Evolutionary conservation across 495 filamentous ascomycete species (phyloP).

Genomic region (Hyaloscypha variabilis): DNA sequence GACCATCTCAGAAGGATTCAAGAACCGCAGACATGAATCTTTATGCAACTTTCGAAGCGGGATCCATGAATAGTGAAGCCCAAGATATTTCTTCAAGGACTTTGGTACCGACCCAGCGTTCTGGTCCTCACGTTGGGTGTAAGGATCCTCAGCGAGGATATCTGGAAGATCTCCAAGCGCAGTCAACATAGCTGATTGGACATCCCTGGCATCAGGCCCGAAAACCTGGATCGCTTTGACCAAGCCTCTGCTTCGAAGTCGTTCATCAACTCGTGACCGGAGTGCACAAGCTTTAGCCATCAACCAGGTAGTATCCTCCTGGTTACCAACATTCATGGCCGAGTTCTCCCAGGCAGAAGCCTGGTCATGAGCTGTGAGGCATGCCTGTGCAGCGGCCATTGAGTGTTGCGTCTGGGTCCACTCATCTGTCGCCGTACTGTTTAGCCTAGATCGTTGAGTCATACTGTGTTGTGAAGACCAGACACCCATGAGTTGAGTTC

Average conservation of each 20-base stretch:
- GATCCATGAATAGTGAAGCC: slow-evolving; percentile 59
- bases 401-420: slow-evolving; percentile 59
- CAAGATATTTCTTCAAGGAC: slow-evolving; percentile 38
- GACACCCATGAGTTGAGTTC: slow-evolving; percentile 55
- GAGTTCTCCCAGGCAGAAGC: slow-evolving; percentile 48
- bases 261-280: slow-evolving; percentile 56
- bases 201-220: slow-evolving; percentile 59
- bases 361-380: slow-evolving; percentile 35
- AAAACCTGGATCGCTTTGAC: slow-evolving; percentile 60
- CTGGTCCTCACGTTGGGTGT: slow-evolving; percentile 23
- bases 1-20: slow-evolving; percentile 65
- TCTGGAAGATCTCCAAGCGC: slow-evolving; percentile 59
- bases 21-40: slow-evolving; percentile 65
- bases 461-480: slow-evolving; percentile 58
- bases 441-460: slow-evolving; percentile 43
- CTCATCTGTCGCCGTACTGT: slow-evolving; percentile 46
- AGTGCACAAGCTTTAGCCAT: slow-evolving; percentile 59
- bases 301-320: slow-evolving; percentile 24
- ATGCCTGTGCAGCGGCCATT: slow-evolving; percentile 43
- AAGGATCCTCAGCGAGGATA: slow-evolving; percentile 34
- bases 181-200: slow-evolving; percentile 57
- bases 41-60: slow-evolving; percentile 73
- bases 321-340: slow-evolving; percentile 35
- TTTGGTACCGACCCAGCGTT: slow-evolving; percentile 14
- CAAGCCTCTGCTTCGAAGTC: slow-evolving; percentile 67